Evolutionary conservation across 352 stramenopile species (phyloP).

Genomic region (Globisporangium emineosum): DNA sequence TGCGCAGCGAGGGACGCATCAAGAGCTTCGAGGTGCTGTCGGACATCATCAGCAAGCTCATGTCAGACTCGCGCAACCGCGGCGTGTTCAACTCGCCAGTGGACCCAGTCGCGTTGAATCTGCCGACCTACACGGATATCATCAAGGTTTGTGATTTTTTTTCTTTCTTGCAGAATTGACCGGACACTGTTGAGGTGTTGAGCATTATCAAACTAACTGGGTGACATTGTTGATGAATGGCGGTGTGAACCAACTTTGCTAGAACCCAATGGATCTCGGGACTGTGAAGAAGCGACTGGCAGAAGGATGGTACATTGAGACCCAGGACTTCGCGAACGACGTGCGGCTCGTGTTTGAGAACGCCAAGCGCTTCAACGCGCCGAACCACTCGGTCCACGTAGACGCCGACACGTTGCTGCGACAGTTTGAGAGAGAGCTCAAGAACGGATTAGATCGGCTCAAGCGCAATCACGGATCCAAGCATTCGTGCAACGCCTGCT

Average conservation of each 20-base stretch:
- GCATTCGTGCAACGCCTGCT: conserved; percentile 60
- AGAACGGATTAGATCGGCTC: conserved; percentile 34
- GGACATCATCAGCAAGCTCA: conserved; percentile 71
- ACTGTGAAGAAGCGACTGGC: conserved; percentile 86
- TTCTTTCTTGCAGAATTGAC: neutral
- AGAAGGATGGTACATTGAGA: conserved; percentile 76
- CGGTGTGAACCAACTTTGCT: neutral
- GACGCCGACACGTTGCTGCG: conserved; percentile 58
- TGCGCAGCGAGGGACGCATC: conserved; percentile 57
- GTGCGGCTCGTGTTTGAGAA: conserved; percentile 90
- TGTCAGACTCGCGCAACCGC: conserved; percentile 68
- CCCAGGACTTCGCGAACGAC: conserved; percentile 78
- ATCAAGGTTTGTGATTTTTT: conserved; percentile 47
- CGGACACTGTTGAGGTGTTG: neutral
- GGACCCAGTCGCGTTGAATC: conserved; percentile 58
- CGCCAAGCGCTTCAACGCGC: conserved; percentile 83
- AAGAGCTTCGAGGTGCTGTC: conserved; percentile 61
- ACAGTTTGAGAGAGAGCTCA: conserved; percentile 65
- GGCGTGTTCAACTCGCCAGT: conserved; percentile 77
- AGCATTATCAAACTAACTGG: neutral
- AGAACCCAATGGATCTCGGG: conserved; percentile 90
- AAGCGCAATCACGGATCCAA: conserved; percentile 40
- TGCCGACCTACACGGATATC: conserved; percentile 70
- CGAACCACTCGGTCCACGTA: conserved; percentile 74
- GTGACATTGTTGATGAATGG: neutral